Conservation (phyloP, 805 yeast species). For the Candida takata region DNA sequence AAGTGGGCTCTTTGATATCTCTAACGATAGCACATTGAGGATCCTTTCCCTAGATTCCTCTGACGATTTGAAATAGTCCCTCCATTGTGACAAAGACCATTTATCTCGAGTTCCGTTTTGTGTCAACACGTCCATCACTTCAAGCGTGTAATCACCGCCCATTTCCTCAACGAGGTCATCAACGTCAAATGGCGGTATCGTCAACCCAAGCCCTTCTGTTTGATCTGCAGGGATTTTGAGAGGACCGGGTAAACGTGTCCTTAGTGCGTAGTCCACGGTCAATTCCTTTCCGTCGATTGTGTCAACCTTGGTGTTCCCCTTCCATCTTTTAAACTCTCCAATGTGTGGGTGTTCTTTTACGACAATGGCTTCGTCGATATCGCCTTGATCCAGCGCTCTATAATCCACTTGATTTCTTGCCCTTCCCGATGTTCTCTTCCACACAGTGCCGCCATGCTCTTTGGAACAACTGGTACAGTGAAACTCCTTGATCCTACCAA, state of each 20-base stretch:
- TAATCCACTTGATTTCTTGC: conserved; percentile 58
- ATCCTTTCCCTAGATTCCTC: conserved; percentile 51
- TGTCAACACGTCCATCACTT: conserved; percentile 85
- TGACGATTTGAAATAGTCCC: conserved; percentile 52
- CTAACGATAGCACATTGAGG: conserved; percentile 76
- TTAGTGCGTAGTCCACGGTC: conserved; percentile 27
- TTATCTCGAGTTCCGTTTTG: conserved; percentile 49
- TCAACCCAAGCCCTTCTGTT: conserved; percentile 35
- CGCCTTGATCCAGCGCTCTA: conserved; percentile 73
- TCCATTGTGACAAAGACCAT: conserved; percentile 73
- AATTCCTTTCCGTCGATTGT: conserved; percentile 29
- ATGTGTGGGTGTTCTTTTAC: conserved; percentile 47
- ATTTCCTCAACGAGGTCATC: conserved; percentile 47
- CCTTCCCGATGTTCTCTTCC: conserved; percentile 49
- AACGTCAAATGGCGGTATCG: conserved; percentile 56
- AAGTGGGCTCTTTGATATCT: conserved; percentile 51
- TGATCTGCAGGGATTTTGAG: conserved; percentile 33
- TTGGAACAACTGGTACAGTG: conserved; percentile 48
- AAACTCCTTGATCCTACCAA: conserved; percentile 36
- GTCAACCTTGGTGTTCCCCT: conserved; percentile 7
- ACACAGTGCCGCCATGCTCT: conserved; percentile 41
- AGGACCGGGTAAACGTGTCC: conserved; percentile 35
- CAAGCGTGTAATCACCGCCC: conserved; percentile 59
- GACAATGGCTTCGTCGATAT: conserved; percentile 23
- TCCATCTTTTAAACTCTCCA: conserved; percentile 20